Base-by-base conservation (phyloP, 805 yeast species). In the Candida golubevii region DNA sequence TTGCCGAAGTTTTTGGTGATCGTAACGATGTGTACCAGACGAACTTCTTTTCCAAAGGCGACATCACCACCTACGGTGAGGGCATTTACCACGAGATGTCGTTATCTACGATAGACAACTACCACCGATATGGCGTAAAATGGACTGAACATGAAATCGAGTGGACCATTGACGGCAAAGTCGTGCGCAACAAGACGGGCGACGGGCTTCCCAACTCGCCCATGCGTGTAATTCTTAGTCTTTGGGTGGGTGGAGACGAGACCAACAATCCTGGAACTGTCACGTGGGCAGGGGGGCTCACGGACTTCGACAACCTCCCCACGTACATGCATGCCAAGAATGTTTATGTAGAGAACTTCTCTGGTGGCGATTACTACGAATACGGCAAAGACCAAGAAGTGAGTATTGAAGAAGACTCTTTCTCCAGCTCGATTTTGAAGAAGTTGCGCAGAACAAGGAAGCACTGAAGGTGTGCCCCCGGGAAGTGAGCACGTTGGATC, bases 191-290 rank as follows among this genome's bases (percentile, higher is more conserved):
- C 32, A 44, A 44, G n/a, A 31, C 34, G 6, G 43, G 47, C 6
- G 41, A 34, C 1, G n/a, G 30, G 3, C 41, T 42, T 11, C 74
- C 75, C 8, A 23, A 45, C 4, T 58, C 69, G 11, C 75, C 75
- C 33, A 66, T 66, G 71, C 38, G 50, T 7, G 52, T 70, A 23
- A 60, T 59, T 42, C 45, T 68, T 23, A 65, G 72, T 47, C 47
- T 69, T 23, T 71, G 75, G 75, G 70, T 66, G 1, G 75, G 75
- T 3, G 74, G 75, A 0, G 74, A 69, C 41, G 53, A 51, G 9
- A 41, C 38, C 7, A 69, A 67, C 38, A 52, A 45, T 8, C 49
- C 48, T 6, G 75, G 74, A 7, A 70, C 75, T 4, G 60, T 69
- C 13, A 42, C 49, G 33, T 70, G 74, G 75, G 66, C 72, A 2